phyloP scores from a whole-genome alignment of 345 rosid genomes.

The Geranium brycei region DNA sequence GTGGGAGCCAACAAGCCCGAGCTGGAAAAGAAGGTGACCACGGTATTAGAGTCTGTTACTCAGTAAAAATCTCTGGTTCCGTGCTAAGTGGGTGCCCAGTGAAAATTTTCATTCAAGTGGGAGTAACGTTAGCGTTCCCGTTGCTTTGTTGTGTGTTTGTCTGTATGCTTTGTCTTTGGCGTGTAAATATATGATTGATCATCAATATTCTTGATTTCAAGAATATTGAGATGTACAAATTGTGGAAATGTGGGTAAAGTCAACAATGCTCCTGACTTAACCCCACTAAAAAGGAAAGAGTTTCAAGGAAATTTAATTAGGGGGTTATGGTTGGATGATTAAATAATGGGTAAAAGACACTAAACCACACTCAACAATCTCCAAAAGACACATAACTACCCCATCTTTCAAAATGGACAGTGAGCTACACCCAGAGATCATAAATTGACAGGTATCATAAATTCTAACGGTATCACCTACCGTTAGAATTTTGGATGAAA shows the following conservation, averaged over 20 bases:
- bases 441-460: no score
- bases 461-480: no score
- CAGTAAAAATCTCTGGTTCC: not conserved
- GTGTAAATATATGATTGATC: not conserved
- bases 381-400: no score
- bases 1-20: constrained; percentile 83
- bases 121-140: not conserved
- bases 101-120: not conserved
- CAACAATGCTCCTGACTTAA: no score
- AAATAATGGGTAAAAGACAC: no score
- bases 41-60: constrained; percentile 29
- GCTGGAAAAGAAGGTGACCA: constrained; percentile 53
- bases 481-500: no score
- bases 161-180: not conserved
- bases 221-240: not conserved
- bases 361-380: no score
- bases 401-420: no score
- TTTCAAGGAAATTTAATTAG: no score
- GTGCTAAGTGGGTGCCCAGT: not conserved
- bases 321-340: no score
- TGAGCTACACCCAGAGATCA: no score
- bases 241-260: not conserved
- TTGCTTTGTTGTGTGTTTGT: not conserved
- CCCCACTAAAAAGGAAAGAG: no score
- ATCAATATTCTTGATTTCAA: not conserved